Conservation (phyloP, 2,329 filamentous ascomycete species). For the Berkeleyomyces basicola region DNA sequence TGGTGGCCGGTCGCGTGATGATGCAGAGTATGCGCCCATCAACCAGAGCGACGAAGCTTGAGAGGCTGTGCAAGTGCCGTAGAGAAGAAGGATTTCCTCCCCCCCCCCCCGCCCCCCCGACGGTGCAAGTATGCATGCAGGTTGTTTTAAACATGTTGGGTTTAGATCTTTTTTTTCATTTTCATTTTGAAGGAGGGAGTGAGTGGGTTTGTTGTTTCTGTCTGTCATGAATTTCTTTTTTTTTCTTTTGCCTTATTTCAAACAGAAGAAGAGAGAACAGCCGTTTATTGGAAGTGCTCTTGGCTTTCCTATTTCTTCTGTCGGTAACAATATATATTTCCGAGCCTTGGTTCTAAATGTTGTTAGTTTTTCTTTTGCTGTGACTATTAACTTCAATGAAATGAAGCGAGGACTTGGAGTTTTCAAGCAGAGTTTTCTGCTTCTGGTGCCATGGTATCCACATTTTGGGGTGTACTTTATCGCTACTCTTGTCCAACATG, state of each 20-base stretch:
- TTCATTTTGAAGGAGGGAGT: too few species aligned
- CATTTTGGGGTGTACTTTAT: neutral
- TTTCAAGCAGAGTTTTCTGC: neutral
- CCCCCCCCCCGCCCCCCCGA: too few species aligned
- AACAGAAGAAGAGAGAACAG: neutral
- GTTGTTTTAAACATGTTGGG: neutral
- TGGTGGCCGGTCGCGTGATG: slow-evolving; percentile 21
- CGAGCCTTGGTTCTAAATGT: neutral
- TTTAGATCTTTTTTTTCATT: neutral
- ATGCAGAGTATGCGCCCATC: slow-evolving; percentile 24
- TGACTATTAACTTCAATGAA: neutral
- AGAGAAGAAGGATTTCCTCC: neutral
- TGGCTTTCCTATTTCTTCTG: neutral
- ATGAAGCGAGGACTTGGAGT: too few species aligned
- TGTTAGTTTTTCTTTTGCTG: neutral
- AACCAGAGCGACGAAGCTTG: slow-evolving; percentile 24
- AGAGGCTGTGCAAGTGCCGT: neutral
- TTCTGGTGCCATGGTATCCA: neutral
- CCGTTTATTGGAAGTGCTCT: neutral
- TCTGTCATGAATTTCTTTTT: neutral
- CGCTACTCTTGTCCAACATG: neutral
- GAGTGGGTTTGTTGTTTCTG: neutral
- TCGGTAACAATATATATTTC: neutral
- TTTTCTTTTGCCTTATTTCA: neutral
- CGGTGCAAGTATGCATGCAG: too few species aligned